phyloP scores from a whole-genome alignment of 371 early-diverging fungal genomes.

The Apophysomyces ossiformis region DNA sequence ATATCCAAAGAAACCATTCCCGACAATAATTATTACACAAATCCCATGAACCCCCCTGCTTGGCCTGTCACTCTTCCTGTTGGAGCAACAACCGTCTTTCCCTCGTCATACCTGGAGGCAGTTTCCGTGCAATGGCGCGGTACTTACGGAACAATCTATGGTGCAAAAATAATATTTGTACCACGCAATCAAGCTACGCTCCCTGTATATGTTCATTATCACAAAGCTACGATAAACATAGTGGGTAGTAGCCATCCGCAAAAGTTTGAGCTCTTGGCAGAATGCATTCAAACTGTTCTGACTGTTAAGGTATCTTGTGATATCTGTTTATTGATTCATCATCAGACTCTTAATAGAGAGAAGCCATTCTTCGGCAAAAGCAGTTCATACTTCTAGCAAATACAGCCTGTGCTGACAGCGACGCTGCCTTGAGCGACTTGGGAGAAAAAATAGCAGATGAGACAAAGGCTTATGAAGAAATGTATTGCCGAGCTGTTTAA shows the following conservation, averaged over 20 bases:
- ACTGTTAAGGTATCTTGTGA: slow-evolving; percentile 6
- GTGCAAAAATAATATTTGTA: slow-evolving; percentile 4
- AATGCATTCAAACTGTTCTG: slow-evolving; percentile 4
- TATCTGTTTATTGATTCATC: slow-evolving; percentile 1
- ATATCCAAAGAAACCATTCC: no score
- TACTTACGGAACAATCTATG: slow-evolving; percentile 7
- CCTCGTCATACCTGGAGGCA: no score
- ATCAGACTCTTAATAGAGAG: slow-evolving; percentile 4
- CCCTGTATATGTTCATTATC: slow-evolving; percentile 5
- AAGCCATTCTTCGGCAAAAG: slow-evolving; percentile 1
- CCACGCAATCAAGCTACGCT: slow-evolving; percentile 4
- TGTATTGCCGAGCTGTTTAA: slow-evolving; percentile 6
- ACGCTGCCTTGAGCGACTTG: slow-evolving; percentile 6
- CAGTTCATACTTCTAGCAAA: not conserved
- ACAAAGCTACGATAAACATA: slow-evolving; percentile 1
- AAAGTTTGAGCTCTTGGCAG: slow-evolving; percentile 6
- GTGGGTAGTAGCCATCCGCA: slow-evolving; percentile 1
- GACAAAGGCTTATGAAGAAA: not conserved
- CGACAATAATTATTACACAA: no score
- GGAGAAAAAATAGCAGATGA: slow-evolving; percentile 1
- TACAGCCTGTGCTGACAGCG: slow-evolving; percentile 4
- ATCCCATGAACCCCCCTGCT: no score
- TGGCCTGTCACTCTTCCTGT: no score
- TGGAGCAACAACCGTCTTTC: no score
- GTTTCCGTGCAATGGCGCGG: slow-evolving; percentile 3